Conservation (phyloP, 1,284 basidiomycete species). For the Moesziomyces antarcticus region DNA sequence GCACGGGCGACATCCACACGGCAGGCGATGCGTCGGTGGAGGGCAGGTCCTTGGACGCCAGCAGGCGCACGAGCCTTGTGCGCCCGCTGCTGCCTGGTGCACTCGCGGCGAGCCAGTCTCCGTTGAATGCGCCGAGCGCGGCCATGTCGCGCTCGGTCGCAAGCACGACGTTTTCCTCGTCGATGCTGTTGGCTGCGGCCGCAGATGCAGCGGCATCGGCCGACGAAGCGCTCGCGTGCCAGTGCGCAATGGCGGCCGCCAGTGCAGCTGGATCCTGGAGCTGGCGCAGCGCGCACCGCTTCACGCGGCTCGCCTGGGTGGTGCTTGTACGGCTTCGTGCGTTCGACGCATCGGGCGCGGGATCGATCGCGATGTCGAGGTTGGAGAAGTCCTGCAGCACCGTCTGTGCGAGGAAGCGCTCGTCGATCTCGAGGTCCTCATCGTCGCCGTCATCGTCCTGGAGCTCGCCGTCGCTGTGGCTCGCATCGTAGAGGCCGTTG, state of each 20-base stretch:
- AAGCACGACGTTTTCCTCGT: conserved; percentile 56
- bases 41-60: conserved; percentile 21
- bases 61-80: conserved; percentile 51
- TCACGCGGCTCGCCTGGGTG: conserved; percentile 10
- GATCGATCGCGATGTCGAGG: conserved; percentile 37
- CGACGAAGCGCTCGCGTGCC: conserved; percentile 24
- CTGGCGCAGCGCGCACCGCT: conserved; percentile 21
- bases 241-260: conserved; percentile 41
- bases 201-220: conserved; percentile 8
- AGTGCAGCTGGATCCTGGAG: conserved; percentile 30
- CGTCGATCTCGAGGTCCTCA: conserved; percentile 46
- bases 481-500: conserved; percentile 3
- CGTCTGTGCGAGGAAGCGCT: conserved; percentile 56
- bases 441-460: conserved; percentile 17
- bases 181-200: conserved; percentile 48
- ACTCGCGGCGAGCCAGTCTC: conserved; percentile 81
- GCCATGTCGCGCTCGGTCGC: conserved; percentile 73
- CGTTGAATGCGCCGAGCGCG: conserved; percentile 79
- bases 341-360: conserved; percentile 2
- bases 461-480: conserved; percentile 33
- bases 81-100: conserved; percentile 14
- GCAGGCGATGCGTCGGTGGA: conserved; percentile 1
- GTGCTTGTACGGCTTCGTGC: neutral
- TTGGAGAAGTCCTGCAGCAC: conserved; percentile 51
- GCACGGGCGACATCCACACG: conserved; percentile 50